A percentile compares a stretch with the other conserved stretches of the same genome.
phyloP scores from a whole-genome alignment of 2,329 filamentous ascomycete genomes.

The Emergomyces pasteurianus region DNA sequence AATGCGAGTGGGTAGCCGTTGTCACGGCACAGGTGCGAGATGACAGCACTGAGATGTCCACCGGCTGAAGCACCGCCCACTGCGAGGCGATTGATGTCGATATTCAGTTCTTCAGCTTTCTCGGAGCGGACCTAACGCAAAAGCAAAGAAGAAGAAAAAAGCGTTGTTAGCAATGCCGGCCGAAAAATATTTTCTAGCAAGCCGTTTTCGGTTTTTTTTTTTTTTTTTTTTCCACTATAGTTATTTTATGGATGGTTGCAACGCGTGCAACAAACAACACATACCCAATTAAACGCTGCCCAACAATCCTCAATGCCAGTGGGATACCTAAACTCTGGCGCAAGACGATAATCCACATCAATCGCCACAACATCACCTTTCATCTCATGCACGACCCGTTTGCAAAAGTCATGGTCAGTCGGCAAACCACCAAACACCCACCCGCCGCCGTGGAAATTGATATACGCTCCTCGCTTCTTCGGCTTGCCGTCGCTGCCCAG shows the following conservation, averaged over 20 bases:
- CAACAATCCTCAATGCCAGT: conserved; percentile 30
- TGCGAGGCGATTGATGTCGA: conserved; percentile 24
- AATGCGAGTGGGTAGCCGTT: conserved; percentile 23
- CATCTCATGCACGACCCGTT: conserved; percentile 26
- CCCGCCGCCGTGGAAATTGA: conserved; percentile 32
- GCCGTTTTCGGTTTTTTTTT: too few species aligned
- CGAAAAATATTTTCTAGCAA: too few species aligned
- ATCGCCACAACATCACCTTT: conserved; percentile 31
- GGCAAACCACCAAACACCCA: conserved; percentile 33
- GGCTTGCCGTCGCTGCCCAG: conserved; percentile 15
- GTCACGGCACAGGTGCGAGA: conserved; percentile 28
- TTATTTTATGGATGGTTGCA: too few species aligned
- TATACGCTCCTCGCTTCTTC: conserved; percentile 27
- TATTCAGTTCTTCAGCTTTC: conserved; percentile 23
- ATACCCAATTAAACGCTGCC: conserved; percentile 29
- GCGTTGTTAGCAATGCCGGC: too few species aligned
- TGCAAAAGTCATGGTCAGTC: conserved; percentile 31
- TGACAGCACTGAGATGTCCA: conserved; percentile 28
- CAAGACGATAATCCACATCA: conserved; percentile 34
- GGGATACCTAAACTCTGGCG: conserved; percentile 29
- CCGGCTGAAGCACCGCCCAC: conserved; percentile 31
- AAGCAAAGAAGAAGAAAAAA: conserved; percentile 3
- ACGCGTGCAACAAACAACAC: too few species aligned
- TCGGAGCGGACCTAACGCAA: conserved; percentile 21
- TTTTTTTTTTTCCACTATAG: too few species aligned